Evolutionary conservation across 495 filamentous ascomycete genomes (phyloP).

Genomic region (Neurospora sublineolata): DNA sequence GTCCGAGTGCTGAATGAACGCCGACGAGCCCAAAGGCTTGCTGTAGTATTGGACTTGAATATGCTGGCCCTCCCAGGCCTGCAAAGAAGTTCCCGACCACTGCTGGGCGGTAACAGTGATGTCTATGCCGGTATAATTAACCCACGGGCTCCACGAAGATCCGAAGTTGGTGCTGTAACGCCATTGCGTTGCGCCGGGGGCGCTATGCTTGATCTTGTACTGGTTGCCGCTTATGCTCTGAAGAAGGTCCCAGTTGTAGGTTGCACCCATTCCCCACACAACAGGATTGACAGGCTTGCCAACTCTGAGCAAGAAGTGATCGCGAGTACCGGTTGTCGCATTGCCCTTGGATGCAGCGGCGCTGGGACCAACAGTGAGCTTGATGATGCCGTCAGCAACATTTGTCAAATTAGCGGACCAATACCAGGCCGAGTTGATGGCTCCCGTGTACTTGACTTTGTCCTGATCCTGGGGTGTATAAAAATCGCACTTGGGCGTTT

Average conservation of each 20-base stretch:
- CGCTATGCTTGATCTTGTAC: conserved; percentile 45
- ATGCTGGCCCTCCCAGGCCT: conserved; percentile 56
- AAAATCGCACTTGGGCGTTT: conserved; percentile 29
- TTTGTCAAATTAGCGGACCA: conserved; percentile 44
- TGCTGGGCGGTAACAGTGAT: conserved; percentile 23
- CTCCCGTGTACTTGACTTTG: conserved; percentile 22
- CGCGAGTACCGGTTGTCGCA: conserved; percentile 36
- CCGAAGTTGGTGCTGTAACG: conserved; percentile 55
- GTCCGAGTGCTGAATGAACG: conserved; percentile 54
- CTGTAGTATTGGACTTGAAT: conserved; percentile 60
- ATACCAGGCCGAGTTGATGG: conserved; percentile 43
- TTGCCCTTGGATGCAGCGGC: conserved; percentile 24
- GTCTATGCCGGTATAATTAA: conserved; percentile 38
- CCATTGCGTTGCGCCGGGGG: conserved; percentile 52
- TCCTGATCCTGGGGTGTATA: neutral
- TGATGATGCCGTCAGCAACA: conserved; percentile 56
- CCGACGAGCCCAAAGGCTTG: conserved; percentile 50
- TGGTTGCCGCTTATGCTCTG: conserved; percentile 18
- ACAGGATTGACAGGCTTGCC: conserved; percentile 42
- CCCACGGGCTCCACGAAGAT: conserved; percentile 49
- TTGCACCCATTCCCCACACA: conserved; percentile 44
- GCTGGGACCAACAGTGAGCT: conserved; percentile 46
- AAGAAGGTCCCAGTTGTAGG: conserved; percentile 46
- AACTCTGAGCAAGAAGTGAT: conserved; percentile 42
- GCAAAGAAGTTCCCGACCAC: conserved; percentile 52